Percentiles rank a stretch among this genome's conserved stretches.
Conservation (phyloP, 2,329 filamentous ascomycete species). For the Penicillium sp. region DNA sequence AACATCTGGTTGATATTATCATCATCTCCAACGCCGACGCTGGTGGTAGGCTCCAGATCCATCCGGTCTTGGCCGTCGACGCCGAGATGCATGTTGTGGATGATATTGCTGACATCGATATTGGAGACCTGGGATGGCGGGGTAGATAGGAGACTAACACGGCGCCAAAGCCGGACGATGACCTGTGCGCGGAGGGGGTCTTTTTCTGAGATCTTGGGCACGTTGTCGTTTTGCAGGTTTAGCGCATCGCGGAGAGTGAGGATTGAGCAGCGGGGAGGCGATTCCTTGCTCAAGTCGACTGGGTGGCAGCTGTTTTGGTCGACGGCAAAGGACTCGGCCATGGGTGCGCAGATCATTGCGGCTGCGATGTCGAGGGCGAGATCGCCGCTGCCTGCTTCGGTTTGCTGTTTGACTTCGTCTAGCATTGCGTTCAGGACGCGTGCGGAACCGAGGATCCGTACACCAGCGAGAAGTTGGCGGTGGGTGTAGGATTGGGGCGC, state of each 20-base stretch:
- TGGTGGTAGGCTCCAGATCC: slow-evolving; percentile 27
- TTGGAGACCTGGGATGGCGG: slow-evolving; percentile 39
- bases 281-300: slow-evolving; percentile 31
- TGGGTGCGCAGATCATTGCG: slow-evolving; percentile 41
- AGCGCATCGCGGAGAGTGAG: slow-evolving; percentile 44
- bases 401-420: slow-evolving; percentile 43
- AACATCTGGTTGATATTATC: slow-evolving; percentile 40
- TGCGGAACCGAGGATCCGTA: slow-evolving; percentile 40
- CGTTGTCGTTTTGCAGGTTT: slow-evolving; percentile 34
- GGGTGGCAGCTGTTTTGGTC: slow-evolving; percentile 37
- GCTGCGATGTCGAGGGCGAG: slow-evolving; percentile 44
- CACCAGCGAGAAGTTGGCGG: slow-evolving; percentile 46
- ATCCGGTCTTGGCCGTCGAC: slow-evolving; percentile 32
- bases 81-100: slow-evolving; percentile 41
- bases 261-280: slow-evolving; percentile 30
- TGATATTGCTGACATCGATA: slow-evolving; percentile 43
- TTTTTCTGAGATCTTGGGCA: slow-evolving; percentile 41
- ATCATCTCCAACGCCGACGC: slow-evolving; percentile 18
- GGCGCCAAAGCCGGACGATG: slow-evolving; percentile 44
- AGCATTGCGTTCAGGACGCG: slow-evolving; percentile 38
- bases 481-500: slow-evolving; percentile 55
- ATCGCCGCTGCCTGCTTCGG: slow-evolving; percentile 38
- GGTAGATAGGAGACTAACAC: slow-evolving; percentile 40
- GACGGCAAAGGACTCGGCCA: slow-evolving; percentile 37
- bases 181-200: slow-evolving; percentile 44